Base-by-base conservation (phyloP, 345 rosid species). In the Citrus trifoliata region DNA sequence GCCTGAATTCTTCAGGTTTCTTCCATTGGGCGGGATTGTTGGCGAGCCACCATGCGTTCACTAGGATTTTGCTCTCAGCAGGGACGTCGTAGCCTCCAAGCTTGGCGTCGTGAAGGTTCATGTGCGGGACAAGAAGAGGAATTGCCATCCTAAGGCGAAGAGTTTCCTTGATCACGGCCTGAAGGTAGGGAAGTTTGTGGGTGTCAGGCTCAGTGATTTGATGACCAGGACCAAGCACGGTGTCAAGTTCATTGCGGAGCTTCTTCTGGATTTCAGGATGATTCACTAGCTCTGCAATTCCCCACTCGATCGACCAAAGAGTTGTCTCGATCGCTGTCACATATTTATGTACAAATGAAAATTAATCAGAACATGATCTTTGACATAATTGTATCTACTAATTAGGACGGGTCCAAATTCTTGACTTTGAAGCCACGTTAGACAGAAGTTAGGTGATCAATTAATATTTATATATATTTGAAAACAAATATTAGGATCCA, bases 41-140 rank as follows among this genome's bases (percentile, higher is more conserved):
- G 24, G 97, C 99, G 0, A 96, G 91, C 95, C 97, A 94, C 99
- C 99, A 96, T 0, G 99, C 99, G 21, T 96, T 96, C 19, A 96
- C 97, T 25, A 96, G 71, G 84, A 96, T 91, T 53, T 96, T 96
- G 94, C 98, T 94, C 84, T 96, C 99, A 0, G 99, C 99, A 0
- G 99, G 99, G 74, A 96, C 86, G 58, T 96, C 99, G 6, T 82
- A 94, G 48, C 93, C 93, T 0, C 88, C 84, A 32, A 96, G 98
- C 88, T 90, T 96, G 32, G 99, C 99, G 0, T 96, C 97, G 35
- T 94, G 78, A 74, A 96, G 97, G 88, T 96, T 96, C 99, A 96
- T 94, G 91, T 96, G 99, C 0, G 98, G 99, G 21, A 96, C 99
- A 18, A 96, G 97, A 1, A 96, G 93, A 21, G 99, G 99, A 76